Percentiles rank a stretch among this genome's conserved stretches.
Evolutionary conservation across 768 basidiomycete genomes (phyloP).

Genomic region (Suillus bovinus): DNA sequence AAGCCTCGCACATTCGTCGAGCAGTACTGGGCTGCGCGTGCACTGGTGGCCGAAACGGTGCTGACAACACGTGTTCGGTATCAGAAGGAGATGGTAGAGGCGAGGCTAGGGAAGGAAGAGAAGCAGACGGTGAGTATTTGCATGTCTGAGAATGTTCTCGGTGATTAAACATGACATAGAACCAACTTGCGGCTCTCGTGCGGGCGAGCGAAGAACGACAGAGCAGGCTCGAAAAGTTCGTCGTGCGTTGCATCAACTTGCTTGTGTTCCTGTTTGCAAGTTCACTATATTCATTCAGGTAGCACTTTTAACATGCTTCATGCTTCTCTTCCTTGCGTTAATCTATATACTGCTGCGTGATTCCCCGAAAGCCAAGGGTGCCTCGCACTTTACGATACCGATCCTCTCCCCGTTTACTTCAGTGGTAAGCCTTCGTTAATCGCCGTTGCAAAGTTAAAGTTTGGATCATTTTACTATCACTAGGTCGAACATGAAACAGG

Average conservation of each 20-base stretch:
- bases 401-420: slow-evolving; percentile 79
- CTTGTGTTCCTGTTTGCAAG: slow-evolving; percentile 5
- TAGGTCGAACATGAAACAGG: slow-evolving; percentile 80
- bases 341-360: slow-evolving; percentile 7
- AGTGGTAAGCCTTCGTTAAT: slow-evolving; percentile 46
- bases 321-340: slow-evolving; percentile 21
- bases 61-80: slow-evolving; percentile 50
- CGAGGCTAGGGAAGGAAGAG: slow-evolving; percentile 42
- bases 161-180: slow-evolving; percentile 32
- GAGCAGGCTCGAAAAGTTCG: slow-evolving; percentile 47
- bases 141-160: not conserved
- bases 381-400: slow-evolving; percentile 75
- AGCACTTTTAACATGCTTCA: slow-evolving; percentile 19
- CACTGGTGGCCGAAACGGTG: slow-evolving; percentile 63
- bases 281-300: slow-evolving; percentile 17
- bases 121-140: slow-evolving; percentile 46
- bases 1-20: slow-evolving; percentile 37
- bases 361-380: slow-evolving; percentile 18
- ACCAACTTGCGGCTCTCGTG: slow-evolving; percentile 40
- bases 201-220: slow-evolving; percentile 49
- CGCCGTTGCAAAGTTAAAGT: not conserved
- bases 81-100: slow-evolving; percentile 46
- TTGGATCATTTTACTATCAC: not conserved
- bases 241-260: slow-evolving; percentile 40
- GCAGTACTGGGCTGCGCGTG: slow-evolving; percentile 70